phyloP scores from a whole-genome alignment of 1,139 yeast species.

The Pichiaceae sp. region DNA sequence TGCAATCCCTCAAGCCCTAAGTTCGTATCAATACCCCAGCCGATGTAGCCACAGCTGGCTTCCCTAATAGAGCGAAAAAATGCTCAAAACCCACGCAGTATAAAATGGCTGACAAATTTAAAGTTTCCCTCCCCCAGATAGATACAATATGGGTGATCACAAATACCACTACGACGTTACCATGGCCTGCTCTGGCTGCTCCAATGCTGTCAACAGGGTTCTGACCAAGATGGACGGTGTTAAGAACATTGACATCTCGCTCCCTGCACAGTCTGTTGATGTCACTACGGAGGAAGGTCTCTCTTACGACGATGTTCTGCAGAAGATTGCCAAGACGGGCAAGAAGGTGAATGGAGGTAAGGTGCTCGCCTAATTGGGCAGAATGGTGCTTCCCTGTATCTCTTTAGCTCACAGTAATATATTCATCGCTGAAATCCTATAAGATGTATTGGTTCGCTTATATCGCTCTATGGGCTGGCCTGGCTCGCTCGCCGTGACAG shows the following conservation, averaged over 20 bases:
- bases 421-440: constrained; percentile 35
- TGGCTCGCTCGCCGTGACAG: no score
- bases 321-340: constrained; percentile 83
- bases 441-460: no score
- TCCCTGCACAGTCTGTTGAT: constrained; percentile 76
- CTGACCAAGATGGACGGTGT: constrained; percentile 71
- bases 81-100: not conserved
- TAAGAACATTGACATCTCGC: constrained; percentile 58
- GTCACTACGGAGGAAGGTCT: constrained; percentile 51
- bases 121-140: not conserved
- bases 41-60: no score
- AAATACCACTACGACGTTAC: constrained; percentile 64
- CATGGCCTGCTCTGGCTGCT: constrained; percentile 84
- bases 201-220: constrained; percentile 78
- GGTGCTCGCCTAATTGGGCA: constrained; percentile 22
- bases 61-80: no score
- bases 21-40: no score
- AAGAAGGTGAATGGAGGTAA: constrained; percentile 70
- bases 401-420: constrained; percentile 50
- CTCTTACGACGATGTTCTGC: constrained; percentile 68
- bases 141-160: constrained; percentile 1
- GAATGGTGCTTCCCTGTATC: constrained; percentile 37
- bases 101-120: not conserved
- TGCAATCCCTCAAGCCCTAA: no score
- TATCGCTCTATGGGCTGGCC: no score